Conservation (phyloP, 2,329 filamentous ascomycete genomes). For the Aureobasidium sp. region DNA sequence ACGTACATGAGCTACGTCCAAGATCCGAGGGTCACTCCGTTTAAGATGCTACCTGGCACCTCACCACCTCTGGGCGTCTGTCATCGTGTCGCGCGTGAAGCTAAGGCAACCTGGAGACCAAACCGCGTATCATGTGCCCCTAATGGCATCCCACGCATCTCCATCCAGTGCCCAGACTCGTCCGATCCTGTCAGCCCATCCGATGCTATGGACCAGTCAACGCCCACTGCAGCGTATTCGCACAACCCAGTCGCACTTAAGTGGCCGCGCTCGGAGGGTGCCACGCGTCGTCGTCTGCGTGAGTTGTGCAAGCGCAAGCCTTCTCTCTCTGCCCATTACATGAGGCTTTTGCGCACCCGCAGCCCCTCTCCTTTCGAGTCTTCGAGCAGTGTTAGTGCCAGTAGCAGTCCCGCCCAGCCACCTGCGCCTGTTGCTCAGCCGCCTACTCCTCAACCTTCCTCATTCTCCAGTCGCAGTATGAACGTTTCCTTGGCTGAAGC, state of each 20-base stretch:
- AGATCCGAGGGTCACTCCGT: conserved; percentile 56
- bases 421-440: background rate
- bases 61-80: conserved; percentile 56
- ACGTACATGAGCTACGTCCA: conserved; percentile 58
- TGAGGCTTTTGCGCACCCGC: conserved; percentile 50
- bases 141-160: conserved; percentile 15
- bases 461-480: conserved; percentile 42
- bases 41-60: conserved; percentile 57
- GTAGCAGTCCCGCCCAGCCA: conserved; percentile 13
- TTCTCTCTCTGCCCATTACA: conserved; percentile 54
- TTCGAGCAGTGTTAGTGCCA: conserved; percentile 18
- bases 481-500: conserved; percentile 42
- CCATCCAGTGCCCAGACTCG: conserved; percentile 26
- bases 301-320: conserved; percentile 53
- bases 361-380: conserved; percentile 50
- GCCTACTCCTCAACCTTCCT: conserved; percentile 16
- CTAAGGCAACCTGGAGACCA: conserved; percentile 51
- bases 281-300: conserved; percentile 50
- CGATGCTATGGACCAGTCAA: conserved; percentile 34
- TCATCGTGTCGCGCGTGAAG: conserved; percentile 52
- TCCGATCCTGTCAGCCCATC: conserved; percentile 35
- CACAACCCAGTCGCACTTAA: conserved; percentile 26
- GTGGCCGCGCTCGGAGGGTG: conserved; percentile 51
- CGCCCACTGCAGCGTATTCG: conserved; percentile 31
- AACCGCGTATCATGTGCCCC: conserved; percentile 27